Conservation (phyloP, 1,284 basidiomycete species). For the Cryptococcus sp. region DNA sequence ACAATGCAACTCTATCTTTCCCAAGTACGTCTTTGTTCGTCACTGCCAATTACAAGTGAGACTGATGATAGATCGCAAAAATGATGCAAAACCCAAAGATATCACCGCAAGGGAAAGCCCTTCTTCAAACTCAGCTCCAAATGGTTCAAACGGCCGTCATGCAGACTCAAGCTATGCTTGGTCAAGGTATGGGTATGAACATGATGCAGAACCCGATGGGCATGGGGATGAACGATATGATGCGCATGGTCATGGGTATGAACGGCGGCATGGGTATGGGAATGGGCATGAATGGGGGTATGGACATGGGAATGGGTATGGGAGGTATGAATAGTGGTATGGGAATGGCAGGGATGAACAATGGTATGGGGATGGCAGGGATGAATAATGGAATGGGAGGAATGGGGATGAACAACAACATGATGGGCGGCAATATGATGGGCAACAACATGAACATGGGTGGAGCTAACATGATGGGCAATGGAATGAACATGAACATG, state of each 20-base stretch:
- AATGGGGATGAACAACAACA: conserved; percentile 2
- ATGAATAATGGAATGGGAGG: conserved; percentile 7
- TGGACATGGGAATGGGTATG: conserved; percentile 19
- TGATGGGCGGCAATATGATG: conserved; percentile 2
- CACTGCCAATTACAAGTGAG: not conserved
- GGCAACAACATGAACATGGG: conserved; percentile 12
- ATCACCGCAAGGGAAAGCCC: conserved; percentile 12
- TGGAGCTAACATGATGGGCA: conserved; percentile 4
- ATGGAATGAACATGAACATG: not conserved
- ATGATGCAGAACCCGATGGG: conserved; percentile 1
- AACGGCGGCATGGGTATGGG: conserved; percentile 15
- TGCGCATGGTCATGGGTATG: conserved; percentile 11
- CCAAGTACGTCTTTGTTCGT: conserved; percentile 15
- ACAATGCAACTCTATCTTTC: conserved; percentile 26
- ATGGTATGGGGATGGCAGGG: conserved; percentile 6
- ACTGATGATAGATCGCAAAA: not conserved
- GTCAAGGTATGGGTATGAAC: conserved; percentile 12
- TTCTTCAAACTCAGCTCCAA: conserved; percentile 31
- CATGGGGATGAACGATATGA: conserved; percentile 7
- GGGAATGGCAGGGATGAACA: conserved; percentile 3
- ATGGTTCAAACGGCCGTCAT: conserved; percentile 35
- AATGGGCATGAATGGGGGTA: conserved; percentile 16
- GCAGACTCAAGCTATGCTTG: conserved; percentile 40
- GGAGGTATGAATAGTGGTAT: conserved; percentile 6
- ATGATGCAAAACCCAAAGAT: conserved; percentile 26